A percentile compares a stretch with the other conserved stretches of the same genome.
These are phyloP conservation scores for Phytopythium delawarense DNA, from an alignment of 352 stramenopile genomes.

Conservation along the genomic window DNA sequence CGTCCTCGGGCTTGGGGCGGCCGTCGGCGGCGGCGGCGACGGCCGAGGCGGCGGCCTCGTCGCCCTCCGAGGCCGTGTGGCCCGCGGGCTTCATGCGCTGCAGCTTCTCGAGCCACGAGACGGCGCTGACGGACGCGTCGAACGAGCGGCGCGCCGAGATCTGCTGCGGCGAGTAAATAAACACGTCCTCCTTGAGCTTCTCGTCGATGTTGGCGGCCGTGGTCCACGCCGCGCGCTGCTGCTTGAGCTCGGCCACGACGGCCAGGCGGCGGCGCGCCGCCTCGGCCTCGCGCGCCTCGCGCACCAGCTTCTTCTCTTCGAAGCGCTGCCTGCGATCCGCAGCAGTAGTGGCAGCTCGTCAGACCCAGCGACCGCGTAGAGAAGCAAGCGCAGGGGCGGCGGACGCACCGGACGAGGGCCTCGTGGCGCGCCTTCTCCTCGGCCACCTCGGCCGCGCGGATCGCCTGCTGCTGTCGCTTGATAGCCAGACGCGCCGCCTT, in stretches of 20 bases:
- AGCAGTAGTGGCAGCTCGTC: not conserved
- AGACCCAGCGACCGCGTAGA: not conserved
- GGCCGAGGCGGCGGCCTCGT: constrained; percentile 21
- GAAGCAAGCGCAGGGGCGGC: not conserved
- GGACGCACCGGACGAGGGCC: constrained; percentile 59
- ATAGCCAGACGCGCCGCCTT: constrained; percentile 85
- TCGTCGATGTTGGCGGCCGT: constrained; percentile 63
- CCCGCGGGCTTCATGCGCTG: constrained; percentile 83
- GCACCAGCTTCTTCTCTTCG: constrained; percentile 76
- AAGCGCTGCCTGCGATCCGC: constrained; percentile 49
- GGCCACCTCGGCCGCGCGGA: constrained; percentile 76
- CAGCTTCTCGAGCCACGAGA: constrained; percentile 86
- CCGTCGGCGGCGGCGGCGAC: constrained; percentile 20
- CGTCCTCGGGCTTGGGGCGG: constrained; percentile 4
- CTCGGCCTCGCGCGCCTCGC: constrained; percentile 50
- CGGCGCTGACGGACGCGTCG: constrained; percentile 63
- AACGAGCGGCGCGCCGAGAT: constrained; percentile 62
- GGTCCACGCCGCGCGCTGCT: constrained; percentile 72
- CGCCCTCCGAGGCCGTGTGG: constrained; percentile 26
- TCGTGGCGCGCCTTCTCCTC: constrained; percentile 77
- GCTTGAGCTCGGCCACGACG: constrained; percentile 51
- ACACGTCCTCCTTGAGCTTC: constrained; percentile 83
- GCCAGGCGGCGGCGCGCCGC: constrained; percentile 65
- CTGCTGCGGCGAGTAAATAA: constrained; percentile 80
- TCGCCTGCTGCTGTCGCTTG: constrained; percentile 83